A percentile compares a stretch with the other conserved stretches of the same genome.
These are phyloP conservation scores for Calonectria honghensis DNA, from an alignment of 2,329 filamentous ascomycete species.

Conservation along the genomic window DNA sequence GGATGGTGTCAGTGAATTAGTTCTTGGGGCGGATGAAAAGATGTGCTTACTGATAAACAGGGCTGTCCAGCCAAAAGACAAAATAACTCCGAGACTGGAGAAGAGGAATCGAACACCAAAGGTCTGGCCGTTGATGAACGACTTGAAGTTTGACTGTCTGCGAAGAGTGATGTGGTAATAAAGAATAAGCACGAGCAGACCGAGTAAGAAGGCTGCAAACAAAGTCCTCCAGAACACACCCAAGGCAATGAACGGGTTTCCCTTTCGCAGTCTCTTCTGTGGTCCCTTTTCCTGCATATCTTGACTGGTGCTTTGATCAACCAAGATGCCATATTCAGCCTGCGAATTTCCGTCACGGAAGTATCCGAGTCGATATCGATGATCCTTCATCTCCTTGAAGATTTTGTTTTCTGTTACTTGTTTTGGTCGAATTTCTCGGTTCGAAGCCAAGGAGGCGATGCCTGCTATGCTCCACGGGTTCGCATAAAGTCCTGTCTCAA, in stretches of 20 bases:
- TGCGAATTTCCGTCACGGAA: conserved; percentile 39
- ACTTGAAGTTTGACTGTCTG: conserved; percentile 55
- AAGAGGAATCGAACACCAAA: conserved; percentile 67
- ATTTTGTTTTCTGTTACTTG: conserved; percentile 43
- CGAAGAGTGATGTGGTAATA: conserved; percentile 60
- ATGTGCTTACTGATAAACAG: conserved; percentile 62
- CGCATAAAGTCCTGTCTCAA: conserved; percentile 48
- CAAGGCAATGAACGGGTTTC: conserved; percentile 60
- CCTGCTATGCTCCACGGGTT: conserved; percentile 49
- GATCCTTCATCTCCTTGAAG: conserved; percentile 41
- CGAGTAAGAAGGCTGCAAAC: conserved; percentile 59
- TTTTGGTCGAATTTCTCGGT: conserved; percentile 45
- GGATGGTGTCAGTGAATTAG: background rate
- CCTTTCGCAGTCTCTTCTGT: conserved; percentile 25
- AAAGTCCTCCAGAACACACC: conserved; percentile 59
- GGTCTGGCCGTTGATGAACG: conserved; percentile 62
- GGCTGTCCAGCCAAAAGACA: conserved; percentile 64
- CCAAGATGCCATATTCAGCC: conserved; percentile 48
- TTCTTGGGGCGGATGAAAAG: fast-evolving
- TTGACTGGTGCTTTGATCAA: conserved; percentile 42
- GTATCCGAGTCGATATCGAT: conserved; percentile 45
- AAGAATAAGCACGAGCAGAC: conserved; percentile 60
- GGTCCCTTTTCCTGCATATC: background rate
- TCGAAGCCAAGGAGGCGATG: conserved; percentile 47
- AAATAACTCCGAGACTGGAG: conserved; percentile 63